Conservation (phyloP, 2,329 filamentous ascomycete genomes). For the Botrytis hyacinthi region DNA sequence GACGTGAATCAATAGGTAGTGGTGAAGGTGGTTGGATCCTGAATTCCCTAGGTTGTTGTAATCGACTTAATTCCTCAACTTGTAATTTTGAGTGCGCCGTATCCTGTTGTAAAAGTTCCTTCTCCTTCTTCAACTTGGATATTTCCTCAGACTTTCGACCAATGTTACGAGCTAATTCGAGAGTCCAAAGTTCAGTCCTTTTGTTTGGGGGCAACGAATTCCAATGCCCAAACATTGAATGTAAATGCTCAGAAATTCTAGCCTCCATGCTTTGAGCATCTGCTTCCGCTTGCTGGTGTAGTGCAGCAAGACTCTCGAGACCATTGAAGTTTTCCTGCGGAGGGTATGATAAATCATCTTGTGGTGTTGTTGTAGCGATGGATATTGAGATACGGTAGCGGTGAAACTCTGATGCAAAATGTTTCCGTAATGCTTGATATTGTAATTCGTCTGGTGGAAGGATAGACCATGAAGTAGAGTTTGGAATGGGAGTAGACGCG, state of each 20-base stretch:
- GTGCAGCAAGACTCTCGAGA: constrained; percentile 41
- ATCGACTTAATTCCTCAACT: constrained; percentile 56
- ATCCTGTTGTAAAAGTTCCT: constrained; percentile 50
- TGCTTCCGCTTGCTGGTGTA: constrained; percentile 39
- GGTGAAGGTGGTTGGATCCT: constrained; percentile 52
- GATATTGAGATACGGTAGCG: constrained; percentile 59
- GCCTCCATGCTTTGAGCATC: constrained; percentile 55
- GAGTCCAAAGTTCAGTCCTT: constrained; percentile 57
- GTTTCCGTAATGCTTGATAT: constrained; percentile 65
- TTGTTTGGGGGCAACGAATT: constrained; percentile 56
- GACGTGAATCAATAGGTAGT: constrained; percentile 50
- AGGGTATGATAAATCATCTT: constrained; percentile 50
- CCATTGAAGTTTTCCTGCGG: constrained; percentile 40
- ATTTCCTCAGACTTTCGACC: constrained; percentile 54
- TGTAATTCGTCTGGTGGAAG: constrained; percentile 71
- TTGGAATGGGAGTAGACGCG: constrained; percentile 71
- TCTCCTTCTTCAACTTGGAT: constrained; percentile 49
- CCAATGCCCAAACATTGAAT: constrained; percentile 78
- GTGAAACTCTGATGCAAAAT: constrained; percentile 65
- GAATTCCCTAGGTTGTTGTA: constrained; percentile 61
- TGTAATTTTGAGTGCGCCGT: constrained; percentile 55
- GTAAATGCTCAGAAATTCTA: constrained; percentile 70
- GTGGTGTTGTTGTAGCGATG: constrained; percentile 48
- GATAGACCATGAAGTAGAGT: constrained; percentile 77
- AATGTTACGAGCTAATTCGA: constrained; percentile 60